phyloP scores from a whole-genome alignment of 192 early-diverging fungal species.

The Podila horticola region DNA sequence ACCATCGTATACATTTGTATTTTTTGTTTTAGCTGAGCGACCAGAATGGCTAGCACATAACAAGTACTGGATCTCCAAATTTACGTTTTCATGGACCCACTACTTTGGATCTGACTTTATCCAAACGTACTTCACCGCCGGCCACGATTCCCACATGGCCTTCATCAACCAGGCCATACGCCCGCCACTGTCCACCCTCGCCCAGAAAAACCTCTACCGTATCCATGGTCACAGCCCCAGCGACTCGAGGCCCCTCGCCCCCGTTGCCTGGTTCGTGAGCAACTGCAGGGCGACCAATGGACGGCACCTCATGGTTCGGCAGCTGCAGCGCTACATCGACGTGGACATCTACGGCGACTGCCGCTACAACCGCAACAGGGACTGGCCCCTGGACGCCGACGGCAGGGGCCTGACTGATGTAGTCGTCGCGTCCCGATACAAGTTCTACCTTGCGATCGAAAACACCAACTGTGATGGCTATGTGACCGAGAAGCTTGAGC shows the following conservation, averaged over 20 bases:
- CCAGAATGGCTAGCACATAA: constrained; percentile 1
- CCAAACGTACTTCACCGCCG: constrained; percentile 10
- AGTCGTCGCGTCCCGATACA: constrained; percentile 5
- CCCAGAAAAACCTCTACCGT: constrained; percentile 2
- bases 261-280: constrained; percentile 40
- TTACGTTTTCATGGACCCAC: constrained; percentile 14
- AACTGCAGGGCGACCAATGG: constrained; percentile 30
- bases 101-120: constrained; percentile 23
- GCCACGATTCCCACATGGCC: background rate
- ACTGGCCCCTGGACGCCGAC: constrained; percentile 2
- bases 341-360: constrained; percentile 45
- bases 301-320: constrained; percentile 32
- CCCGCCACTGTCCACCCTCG: background rate
- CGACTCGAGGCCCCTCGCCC: constrained; percentile 20
- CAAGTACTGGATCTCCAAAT: background rate
- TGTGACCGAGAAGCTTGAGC: constrained; percentile 27
- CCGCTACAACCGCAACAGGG: constrained; percentile 10
- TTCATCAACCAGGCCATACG: constrained; percentile 18
- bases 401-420: background rate
- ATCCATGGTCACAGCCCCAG: constrained; percentile 5
- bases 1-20: background rate
- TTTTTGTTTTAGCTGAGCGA: constrained; percentile 13
- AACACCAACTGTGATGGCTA: constrained; percentile 34
- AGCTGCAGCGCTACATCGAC: constrained; percentile 33
- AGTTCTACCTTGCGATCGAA: constrained; percentile 39